phyloP scores from a whole-genome alignment of 208 protist species.

The Crithidia mellificae region DNA sequence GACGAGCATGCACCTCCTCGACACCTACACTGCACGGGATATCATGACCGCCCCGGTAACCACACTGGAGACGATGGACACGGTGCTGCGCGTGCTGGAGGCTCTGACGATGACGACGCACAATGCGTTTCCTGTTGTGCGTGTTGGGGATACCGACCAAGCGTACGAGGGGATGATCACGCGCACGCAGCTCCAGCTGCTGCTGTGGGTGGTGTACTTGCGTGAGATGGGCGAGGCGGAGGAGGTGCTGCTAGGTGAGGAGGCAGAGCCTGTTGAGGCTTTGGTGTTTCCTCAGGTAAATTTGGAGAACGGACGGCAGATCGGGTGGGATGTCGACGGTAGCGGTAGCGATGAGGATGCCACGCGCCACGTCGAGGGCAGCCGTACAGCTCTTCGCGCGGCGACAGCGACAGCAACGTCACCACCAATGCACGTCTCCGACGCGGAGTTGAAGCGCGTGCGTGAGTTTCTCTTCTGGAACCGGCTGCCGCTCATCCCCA shows the following conservation, averaged over 20 bases:
- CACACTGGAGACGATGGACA: constrained; percentile 47
- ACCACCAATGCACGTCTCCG: constrained; percentile 35
- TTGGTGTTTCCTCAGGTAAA: too few relatives aligned
- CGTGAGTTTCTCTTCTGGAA: constrained; percentile 62
- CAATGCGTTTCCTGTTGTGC: constrained; percentile 88
- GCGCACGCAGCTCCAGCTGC: constrained; percentile 47
- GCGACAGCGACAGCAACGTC: background rate
- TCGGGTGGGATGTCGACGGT: background rate
- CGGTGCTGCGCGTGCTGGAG: constrained; percentile 50
- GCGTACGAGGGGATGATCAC: constrained; percentile 54
- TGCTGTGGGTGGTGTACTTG: constrained; percentile 69
- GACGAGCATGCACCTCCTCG: constrained; percentile 41
- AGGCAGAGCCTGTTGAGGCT: too few relatives aligned
- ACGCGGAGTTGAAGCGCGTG: constrained; percentile 44
- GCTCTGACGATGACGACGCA: constrained; percentile 61
- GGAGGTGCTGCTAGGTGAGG: constrained; percentile 20
- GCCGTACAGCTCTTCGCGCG: too few relatives aligned
- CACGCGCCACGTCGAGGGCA: too few relatives aligned
- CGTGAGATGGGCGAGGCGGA: constrained; percentile 34
- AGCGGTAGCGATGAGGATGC: too few relatives aligned
- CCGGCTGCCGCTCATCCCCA: constrained; percentile 38
- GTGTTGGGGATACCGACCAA: constrained; percentile 30
- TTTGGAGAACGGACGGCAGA: too few relatives aligned
- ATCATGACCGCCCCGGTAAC: constrained; percentile 80
- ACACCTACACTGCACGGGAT: constrained; percentile 60